A percentile compares a stretch with the other conserved stretches of the same genome.
These are phyloP conservation scores for Acacia concinna DNA, from an alignment of 331 rosid genomes.

Conservation along the genomic window DNA sequence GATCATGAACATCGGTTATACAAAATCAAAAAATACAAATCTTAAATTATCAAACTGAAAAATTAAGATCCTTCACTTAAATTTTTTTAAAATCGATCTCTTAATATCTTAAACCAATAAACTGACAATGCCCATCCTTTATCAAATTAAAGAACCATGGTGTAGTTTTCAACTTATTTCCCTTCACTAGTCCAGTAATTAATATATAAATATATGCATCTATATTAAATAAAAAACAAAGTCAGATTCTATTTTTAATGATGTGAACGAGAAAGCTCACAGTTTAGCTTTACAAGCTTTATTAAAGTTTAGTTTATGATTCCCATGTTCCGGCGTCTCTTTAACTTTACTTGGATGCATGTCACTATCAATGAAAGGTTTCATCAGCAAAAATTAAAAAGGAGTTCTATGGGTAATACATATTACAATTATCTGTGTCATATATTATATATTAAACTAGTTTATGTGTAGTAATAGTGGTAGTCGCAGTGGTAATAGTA, in stretches of 20 bases:
- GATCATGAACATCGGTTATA: not conserved
- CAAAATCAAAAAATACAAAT: not conserved
- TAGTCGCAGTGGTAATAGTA: no score
- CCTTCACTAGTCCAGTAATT: not conserved
- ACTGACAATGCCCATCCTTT: not conserved
- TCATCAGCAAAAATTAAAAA: not conserved
- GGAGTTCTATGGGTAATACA: not conserved
- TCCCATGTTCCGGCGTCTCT: not conserved
- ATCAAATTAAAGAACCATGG: not conserved
- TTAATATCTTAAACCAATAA: not conserved
- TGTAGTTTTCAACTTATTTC: not conserved
- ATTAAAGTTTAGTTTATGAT: constrained; percentile 24
- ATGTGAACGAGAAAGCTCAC: not conserved
- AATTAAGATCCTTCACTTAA: not conserved
- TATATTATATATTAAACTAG: no score
- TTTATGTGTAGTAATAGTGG: no score
- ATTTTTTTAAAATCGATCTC: not conserved
- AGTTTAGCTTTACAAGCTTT: not conserved
- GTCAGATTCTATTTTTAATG: not conserved
- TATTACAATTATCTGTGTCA: not conserved
- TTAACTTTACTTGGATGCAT: not conserved
- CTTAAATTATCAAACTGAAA: not conserved
- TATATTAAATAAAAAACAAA: not conserved
- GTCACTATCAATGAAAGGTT: constrained; percentile 2
- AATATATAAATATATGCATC: no score